phyloP scores from a whole-genome alignment of 2,329 filamentous ascomycete species.

The Ceratocystis smalleyi region DNA sequence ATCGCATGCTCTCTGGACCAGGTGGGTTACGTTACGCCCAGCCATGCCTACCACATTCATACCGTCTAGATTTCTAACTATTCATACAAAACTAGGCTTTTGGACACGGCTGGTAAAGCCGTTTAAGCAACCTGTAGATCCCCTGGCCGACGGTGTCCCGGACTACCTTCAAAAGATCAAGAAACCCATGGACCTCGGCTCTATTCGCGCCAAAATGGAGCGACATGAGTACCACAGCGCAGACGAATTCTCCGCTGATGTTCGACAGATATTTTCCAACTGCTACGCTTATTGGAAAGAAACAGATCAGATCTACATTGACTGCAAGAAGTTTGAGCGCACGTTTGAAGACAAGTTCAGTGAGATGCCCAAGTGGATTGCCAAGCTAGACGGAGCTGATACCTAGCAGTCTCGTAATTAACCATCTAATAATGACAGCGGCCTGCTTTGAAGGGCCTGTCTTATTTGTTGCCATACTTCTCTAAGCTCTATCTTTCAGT shows the following conservation, averaged over 20 bases:
- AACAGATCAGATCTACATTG: slow-evolving; percentile 37
- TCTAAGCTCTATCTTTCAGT: neutral
- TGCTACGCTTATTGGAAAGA: slow-evolving; percentile 49
- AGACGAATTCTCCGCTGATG: slow-evolving; percentile 40
- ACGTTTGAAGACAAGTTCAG: slow-evolving; percentile 43
- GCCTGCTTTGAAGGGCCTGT: no score
- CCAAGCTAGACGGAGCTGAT: slow-evolving; percentile 30
- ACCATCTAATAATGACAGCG: no score
- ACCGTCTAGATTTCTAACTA: neutral
- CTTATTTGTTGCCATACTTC: neutral
- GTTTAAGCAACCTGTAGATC: slow-evolving; percentile 45
- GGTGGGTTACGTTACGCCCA: slow-evolving; percentile 28
- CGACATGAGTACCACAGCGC: slow-evolving; percentile 34
- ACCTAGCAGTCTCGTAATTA: neutral
- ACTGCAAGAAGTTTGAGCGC: slow-evolving; percentile 43
- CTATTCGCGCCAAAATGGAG: slow-evolving; percentile 46
- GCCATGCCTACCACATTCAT: neutral
- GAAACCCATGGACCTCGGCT: slow-evolving; percentile 45
- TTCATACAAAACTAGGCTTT: slow-evolving; percentile 32
- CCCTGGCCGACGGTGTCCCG: slow-evolving; percentile 39
- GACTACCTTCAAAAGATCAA: slow-evolving; percentile 47
- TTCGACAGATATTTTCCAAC: slow-evolving; percentile 47
- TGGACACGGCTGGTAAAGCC: slow-evolving; percentile 51
- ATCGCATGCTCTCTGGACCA: slow-evolving; percentile 46
- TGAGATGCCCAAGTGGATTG: slow-evolving; percentile 44